These are phyloP conservation scores for Ilyonectria destructans DNA, from an alignment of 2,329 filamentous ascomycete genomes.

Conservation along the genomic window DNA sequence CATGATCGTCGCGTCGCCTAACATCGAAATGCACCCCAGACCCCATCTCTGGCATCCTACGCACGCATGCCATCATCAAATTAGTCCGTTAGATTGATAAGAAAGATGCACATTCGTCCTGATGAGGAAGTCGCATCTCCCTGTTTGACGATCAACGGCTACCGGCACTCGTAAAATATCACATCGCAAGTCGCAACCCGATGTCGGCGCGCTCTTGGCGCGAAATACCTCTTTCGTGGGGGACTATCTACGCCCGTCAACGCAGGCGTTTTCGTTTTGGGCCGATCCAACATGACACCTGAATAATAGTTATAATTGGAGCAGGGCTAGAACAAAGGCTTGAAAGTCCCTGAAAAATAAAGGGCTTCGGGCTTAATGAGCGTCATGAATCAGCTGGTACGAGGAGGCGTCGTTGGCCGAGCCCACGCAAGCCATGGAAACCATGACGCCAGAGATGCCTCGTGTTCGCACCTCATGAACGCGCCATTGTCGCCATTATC, in stretches of 20 bases:
- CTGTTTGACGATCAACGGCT: not conserved
- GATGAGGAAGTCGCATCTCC: not conserved
- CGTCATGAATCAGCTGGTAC: not conserved
- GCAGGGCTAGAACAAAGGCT: not conserved
- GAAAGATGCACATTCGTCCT: slow-evolving; percentile 2
- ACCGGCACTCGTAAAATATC: not conserved
- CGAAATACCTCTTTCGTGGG: slow-evolving; percentile 20
- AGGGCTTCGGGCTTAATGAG: not conserved
- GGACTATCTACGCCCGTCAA: slow-evolving; percentile 5
- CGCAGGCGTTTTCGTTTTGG: slow-evolving; percentile 26
- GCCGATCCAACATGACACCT: slow-evolving; percentile 18
- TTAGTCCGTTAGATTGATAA: not conserved
- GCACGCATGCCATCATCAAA: not conserved
- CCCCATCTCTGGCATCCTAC: not conserved
- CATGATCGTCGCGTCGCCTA: not conserved
- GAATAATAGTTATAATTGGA: slow-evolving; percentile 24
- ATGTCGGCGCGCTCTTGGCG: slow-evolving; percentile 28
- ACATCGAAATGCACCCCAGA: not conserved
- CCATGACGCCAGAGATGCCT: slow-evolving; percentile 9
- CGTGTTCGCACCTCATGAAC: not conserved
- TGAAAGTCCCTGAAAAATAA: not conserved
- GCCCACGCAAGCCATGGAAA: slow-evolving; percentile 2
- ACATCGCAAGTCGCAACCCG: slow-evolving; percentile 22
- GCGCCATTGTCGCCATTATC: not conserved
- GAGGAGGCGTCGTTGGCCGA: not conserved